Evolutionary conservation across 306 rosid species (phyloP).

Genomic region (Trichosanthes truncata): DNA sequence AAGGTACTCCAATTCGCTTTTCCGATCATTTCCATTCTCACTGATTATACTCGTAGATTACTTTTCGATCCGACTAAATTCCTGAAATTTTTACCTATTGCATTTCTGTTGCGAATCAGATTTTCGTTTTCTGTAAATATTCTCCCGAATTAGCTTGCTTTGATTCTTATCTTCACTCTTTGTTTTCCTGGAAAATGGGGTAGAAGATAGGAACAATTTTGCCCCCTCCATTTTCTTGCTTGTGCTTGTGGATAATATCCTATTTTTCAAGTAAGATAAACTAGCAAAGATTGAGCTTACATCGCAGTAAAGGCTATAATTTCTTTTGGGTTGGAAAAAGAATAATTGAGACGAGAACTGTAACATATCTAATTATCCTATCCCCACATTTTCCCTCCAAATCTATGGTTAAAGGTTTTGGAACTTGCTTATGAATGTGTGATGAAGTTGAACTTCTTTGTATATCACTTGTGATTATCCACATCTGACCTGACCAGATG

Average conservation of each 20-base stretch:
- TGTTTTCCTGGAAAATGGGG: background rate
- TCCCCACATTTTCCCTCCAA: background rate
- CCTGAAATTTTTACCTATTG: background rate
- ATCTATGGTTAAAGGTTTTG: background rate
- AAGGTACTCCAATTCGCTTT: background rate
- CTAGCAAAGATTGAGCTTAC: background rate
- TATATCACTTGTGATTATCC: background rate
- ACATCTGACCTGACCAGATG: background rate
- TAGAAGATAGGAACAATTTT: background rate
- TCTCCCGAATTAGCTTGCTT: background rate
- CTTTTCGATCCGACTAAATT: background rate
- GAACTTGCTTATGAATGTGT: background rate
- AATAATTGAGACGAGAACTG: background rate
- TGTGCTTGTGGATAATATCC: background rate
- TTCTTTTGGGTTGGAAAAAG: background rate
- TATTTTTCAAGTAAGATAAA: background rate
- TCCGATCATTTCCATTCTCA: background rate
- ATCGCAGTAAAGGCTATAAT: background rate
- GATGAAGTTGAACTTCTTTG: background rate
- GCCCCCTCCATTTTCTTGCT: background rate
- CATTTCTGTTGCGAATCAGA: background rate
- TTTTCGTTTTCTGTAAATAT: background rate
- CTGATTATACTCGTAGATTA: background rate
- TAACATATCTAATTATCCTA: background rate
- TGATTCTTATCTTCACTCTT: background rate